phyloP scores from a whole-genome alignment of 2,329 filamentous ascomycete genomes.

The Colletotrichum sp. region DNA sequence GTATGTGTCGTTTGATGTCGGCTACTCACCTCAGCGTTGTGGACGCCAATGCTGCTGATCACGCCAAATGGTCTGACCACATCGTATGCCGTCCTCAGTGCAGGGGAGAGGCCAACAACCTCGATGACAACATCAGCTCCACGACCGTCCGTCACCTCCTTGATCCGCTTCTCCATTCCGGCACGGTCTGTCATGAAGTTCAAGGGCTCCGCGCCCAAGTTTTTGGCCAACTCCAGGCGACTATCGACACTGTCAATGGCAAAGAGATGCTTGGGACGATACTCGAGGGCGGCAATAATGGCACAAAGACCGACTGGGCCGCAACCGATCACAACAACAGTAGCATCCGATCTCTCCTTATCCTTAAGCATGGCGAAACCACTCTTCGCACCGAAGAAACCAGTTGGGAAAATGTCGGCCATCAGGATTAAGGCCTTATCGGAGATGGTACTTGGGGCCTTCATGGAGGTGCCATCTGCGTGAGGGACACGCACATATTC shows the following conservation, averaged over 20 bases:
- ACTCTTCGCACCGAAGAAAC: constrained; percentile 83
- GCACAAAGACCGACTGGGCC: constrained; percentile 88
- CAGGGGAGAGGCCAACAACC: constrained; percentile 74
- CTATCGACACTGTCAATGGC: constrained; percentile 81
- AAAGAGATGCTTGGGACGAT: constrained; percentile 76
- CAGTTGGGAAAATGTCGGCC: constrained; percentile 91
- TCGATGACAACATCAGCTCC: constrained; percentile 88
- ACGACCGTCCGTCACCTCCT: constrained; percentile 76
- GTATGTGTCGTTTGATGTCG: neutral
- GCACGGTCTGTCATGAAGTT: constrained; percentile 75
- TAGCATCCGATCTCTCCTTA: constrained; percentile 67
- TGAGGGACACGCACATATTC: constrained; percentile 83
- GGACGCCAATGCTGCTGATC: constrained; percentile 78
- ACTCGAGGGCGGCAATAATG: constrained; percentile 76
- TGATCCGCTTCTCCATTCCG: constrained; percentile 70
- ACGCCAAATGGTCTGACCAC: constrained; percentile 74
- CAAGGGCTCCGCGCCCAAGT: constrained; percentile 80
- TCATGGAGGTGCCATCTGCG: constrained; percentile 81
- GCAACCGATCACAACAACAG: constrained; percentile 82
- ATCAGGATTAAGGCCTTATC: constrained; percentile 82
- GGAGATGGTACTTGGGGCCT: constrained; percentile 69
- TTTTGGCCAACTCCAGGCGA: constrained; percentile 74
- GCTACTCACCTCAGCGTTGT: constrained; percentile 68
- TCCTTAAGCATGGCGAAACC: constrained; percentile 70
- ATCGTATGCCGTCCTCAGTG: constrained; percentile 73